phyloP scores from a whole-genome alignment of 352 stramenopile genomes.

The Paralagenidium karlingii region DNA sequence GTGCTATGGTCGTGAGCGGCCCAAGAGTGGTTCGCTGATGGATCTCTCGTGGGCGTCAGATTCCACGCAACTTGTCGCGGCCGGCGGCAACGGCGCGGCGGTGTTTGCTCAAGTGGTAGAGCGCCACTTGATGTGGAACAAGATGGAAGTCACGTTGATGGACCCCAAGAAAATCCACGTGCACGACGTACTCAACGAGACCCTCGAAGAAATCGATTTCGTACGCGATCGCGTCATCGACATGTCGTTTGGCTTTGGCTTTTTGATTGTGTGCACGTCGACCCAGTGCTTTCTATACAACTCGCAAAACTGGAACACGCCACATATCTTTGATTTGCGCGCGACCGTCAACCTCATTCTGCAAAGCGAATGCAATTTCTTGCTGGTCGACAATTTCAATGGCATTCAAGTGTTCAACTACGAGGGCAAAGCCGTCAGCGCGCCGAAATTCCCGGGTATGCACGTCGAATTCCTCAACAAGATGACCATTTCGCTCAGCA shows the following conservation, averaged over 20 bases:
- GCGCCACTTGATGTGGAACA: constrained; percentile 77
- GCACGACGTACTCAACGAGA: constrained; percentile 83
- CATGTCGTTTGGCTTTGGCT: constrained; percentile 84
- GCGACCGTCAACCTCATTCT: constrained; percentile 80
- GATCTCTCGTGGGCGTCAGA: constrained; percentile 83
- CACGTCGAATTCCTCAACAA: constrained; percentile 82
- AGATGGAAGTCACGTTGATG: constrained; percentile 76
- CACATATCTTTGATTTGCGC: constrained; percentile 87
- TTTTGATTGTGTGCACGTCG: constrained; percentile 86
- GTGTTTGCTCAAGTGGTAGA: constrained; percentile 86
- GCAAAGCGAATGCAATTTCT: constrained; percentile 80
- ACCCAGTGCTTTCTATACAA: constrained; percentile 91
- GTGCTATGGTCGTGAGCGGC: constrained; percentile 80
- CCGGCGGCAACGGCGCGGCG: constrained; percentile 75
- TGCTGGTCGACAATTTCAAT: constrained; percentile 83
- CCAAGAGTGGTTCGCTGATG: constrained; percentile 76
- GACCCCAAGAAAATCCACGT: constrained; percentile 83
- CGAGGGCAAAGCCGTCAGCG: constrained; percentile 83
- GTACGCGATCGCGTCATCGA: constrained; percentile 85
- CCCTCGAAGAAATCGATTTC: constrained; percentile 87
- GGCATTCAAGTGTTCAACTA: constrained; percentile 88
- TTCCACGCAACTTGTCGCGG: constrained; percentile 83
- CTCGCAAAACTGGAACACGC: constrained; percentile 86
- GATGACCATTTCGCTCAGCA: constrained; percentile 74
- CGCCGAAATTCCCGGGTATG: constrained; percentile 76